A percentile compares a stretch with the other conserved stretches of the same genome.
phyloP scores from a whole-genome alignment of 345 rosid species.

The Populus euphratica region DNA sequence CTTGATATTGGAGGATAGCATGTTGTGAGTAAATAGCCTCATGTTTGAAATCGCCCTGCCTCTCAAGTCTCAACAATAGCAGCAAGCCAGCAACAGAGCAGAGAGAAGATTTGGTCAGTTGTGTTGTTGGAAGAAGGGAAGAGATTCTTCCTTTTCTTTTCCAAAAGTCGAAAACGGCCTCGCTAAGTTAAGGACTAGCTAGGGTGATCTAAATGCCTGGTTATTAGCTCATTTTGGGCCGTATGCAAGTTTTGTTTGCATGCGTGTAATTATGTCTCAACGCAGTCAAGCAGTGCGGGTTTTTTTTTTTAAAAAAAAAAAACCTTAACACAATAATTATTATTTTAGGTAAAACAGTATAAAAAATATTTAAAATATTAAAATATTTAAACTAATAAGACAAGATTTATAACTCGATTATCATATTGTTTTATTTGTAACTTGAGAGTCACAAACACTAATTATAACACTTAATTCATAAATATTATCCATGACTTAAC shows the following conservation, averaged over 20 bases:
- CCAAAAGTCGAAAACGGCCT: neutral
- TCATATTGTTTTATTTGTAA: too few species aligned
- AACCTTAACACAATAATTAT: too few species aligned
- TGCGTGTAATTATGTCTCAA: neutral
- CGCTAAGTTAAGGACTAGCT: neutral
- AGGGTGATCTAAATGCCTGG: neutral
- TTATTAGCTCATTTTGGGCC: neutral
- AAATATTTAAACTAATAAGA: rapidly evolving
- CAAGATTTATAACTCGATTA: too few species aligned
- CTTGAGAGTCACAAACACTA: too few species aligned
- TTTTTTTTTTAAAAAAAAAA: too few species aligned
- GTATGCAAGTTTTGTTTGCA: neutral
- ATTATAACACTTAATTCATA: too few species aligned
- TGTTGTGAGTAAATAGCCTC: constrained; percentile 87
- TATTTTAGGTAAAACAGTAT: too few species aligned
- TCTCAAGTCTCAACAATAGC: neutral
- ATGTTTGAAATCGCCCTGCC: constrained; percentile 20
- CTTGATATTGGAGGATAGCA: constrained; percentile 82
- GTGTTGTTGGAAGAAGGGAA: neutral
- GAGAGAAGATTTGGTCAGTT: neutral
- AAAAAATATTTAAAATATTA: too few species aligned
- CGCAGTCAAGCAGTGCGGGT: too few species aligned
- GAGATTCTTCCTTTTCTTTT: neutral
- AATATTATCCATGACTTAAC: too few species aligned
- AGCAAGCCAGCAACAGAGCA: neutral